phyloP scores from a whole-genome alignment of 495 filamentous ascomycete genomes.

The Clavariopsis aquatica region DNA sequence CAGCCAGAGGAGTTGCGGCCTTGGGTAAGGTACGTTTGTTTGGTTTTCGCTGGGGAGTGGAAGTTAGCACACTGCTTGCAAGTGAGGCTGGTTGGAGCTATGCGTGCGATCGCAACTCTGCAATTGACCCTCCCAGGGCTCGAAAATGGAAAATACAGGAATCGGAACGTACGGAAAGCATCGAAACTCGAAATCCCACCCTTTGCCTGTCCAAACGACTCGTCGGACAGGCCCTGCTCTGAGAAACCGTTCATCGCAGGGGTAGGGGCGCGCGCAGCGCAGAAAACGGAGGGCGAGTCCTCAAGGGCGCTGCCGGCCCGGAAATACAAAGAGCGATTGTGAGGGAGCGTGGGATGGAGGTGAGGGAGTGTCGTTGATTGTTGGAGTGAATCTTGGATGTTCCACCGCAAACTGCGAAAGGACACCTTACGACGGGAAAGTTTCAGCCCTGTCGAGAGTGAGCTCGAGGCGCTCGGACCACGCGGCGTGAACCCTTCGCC shows the following conservation, averaged over 20 bases:
- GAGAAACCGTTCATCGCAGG: conserved; percentile 68
- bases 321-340: background rate
- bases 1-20: conserved; percentile 86
- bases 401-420: background rate
- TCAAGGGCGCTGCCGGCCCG: conserved; percentile 26
- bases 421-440: conserved; percentile 10
- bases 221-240: conserved; percentile 70
- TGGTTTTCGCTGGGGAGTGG: conserved; percentile 75
- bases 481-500: background rate
- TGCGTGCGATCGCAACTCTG: background rate
- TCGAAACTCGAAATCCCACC: conserved; percentile 81
- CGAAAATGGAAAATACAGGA: background rate
- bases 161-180: conserved; percentile 78
- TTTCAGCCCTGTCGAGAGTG: conserved; percentile 19
- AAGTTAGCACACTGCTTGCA: background rate
- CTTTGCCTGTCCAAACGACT: conserved; percentile 73
- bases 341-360: background rate
- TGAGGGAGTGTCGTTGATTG: conserved; percentile 15
- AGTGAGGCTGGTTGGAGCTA: background rate
- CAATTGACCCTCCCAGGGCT: conserved; percentile 3
- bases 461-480: conserved; percentile 1
- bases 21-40: conserved; percentile 82
- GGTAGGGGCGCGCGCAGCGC: conserved; percentile 10
- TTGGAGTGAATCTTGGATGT: background rate
- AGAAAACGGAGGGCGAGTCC: background rate